Percentiles rank a stretch among this genome's conserved stretches.
Evolutionary conservation across 2,329 filamentous ascomycete species (phyloP).

Genomic region (Aspergillus aculeatinus): DNA sequence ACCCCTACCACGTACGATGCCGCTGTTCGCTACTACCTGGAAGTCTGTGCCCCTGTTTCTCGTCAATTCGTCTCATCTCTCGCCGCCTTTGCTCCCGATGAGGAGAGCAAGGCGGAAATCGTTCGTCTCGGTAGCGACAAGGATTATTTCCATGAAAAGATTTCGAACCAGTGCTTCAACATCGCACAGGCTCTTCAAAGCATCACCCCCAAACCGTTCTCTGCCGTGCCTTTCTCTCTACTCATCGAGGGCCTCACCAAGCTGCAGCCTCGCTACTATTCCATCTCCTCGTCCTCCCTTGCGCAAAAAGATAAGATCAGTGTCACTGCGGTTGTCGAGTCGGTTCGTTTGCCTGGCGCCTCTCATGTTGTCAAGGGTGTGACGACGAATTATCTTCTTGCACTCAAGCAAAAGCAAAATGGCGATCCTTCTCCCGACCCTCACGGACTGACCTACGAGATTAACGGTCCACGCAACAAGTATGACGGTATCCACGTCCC

Average conservation of each 20-base stretch:
- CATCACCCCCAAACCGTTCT: conserved; percentile 74
- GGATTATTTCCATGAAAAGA: conserved; percentile 88
- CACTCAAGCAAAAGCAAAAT: conserved; percentile 95
- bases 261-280: conserved; percentile 97
- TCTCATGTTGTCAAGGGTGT: conserved; percentile 84
- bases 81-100: conserved; percentile 83
- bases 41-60: conserved; percentile 91
- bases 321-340: conserved; percentile 92
- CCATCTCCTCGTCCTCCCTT: conserved; percentile 93
- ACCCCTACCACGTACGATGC: conserved; percentile 96
- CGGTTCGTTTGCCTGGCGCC: conserved; percentile 72
- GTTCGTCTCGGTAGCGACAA: conserved; percentile 86
- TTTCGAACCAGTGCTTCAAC: conserved; percentile 79
- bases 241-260: conserved; percentile 93
- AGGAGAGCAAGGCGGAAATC: conserved; percentile 83
- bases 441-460: conserved; percentile 81
- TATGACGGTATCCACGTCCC: conserved; percentile 95
- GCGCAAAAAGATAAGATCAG: conserved; percentile 94
- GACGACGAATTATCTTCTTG: conserved; percentile 92
- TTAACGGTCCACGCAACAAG: conserved; percentile 89
- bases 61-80: conserved; percentile 90
- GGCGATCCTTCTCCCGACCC: conserved; percentile 76
- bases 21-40: conserved; percentile 90
- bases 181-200: conserved; percentile 79
- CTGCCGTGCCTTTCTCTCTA: conserved; percentile 84